Conservation (phyloP, 345 rosid genomes). For the Heritiera littoralis region DNA sequence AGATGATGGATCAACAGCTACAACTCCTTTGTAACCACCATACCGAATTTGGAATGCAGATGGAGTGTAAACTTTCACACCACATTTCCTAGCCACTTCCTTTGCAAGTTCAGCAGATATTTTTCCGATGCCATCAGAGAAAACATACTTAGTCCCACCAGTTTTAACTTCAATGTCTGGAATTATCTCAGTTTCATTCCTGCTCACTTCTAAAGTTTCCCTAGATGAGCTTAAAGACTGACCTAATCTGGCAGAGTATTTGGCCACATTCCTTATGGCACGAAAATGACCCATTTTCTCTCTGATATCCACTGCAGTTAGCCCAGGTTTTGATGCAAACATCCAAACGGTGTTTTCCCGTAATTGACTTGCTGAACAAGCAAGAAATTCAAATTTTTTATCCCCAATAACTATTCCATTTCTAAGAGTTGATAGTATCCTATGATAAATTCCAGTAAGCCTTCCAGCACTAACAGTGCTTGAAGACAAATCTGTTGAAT, state of each 20-base stretch:
- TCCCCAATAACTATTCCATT: constrained; percentile 47
- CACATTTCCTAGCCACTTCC: constrained; percentile 42
- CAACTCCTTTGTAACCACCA: constrained; percentile 68
- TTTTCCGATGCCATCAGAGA: constrained; percentile 62
- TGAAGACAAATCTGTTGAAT: constrained; percentile 60
- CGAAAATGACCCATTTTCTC: constrained; percentile 43
- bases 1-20: constrained; percentile 64
- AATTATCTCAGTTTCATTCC: constrained; percentile 42
- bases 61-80: constrained; percentile 25
- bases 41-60: constrained; percentile 49
- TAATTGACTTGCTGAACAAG: constrained; percentile 54
- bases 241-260: constrained; percentile 51
- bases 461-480: constrained; percentile 32
- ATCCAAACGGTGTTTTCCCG: constrained; percentile 61
- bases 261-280: constrained; percentile 54
- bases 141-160: constrained; percentile 26
- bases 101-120: constrained; percentile 54
- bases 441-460: constrained; percentile 34
- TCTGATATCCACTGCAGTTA: constrained; percentile 47
- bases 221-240: constrained; percentile 58
- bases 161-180: constrained; percentile 46
- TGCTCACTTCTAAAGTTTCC: constrained; percentile 39
- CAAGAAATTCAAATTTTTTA: constrained; percentile 56
- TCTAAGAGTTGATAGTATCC: constrained; percentile 43
- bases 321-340: constrained; percentile 54